phyloP scores from a whole-genome alignment of 2,329 filamentous ascomycete species.

The Fusarium coicis region DNA sequence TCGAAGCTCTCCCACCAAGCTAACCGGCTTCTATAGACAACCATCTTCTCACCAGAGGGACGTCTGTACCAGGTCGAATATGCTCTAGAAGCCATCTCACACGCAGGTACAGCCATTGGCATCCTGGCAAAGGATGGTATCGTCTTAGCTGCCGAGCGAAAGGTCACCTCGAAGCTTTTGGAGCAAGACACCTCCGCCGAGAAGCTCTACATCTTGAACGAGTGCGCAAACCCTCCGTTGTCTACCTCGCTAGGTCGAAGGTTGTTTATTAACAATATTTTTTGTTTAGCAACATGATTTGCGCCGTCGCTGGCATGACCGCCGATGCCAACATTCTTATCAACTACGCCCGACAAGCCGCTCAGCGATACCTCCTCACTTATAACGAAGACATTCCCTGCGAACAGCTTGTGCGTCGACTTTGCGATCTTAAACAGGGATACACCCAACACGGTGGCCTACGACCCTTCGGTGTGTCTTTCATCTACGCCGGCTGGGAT shows the following conservation, averaged over 20 bases:
- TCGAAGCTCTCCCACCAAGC: conserved; percentile 37
- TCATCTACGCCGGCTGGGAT: conserved; percentile 99
- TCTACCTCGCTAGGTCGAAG: neutral
- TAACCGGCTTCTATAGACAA: conserved; percentile 73
- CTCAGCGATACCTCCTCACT: conserved; percentile 96
- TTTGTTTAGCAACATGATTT: conserved; percentile 93
- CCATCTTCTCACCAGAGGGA: conserved; percentile 99
- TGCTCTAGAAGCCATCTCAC: conserved; percentile 97
- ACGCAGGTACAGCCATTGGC: conserved; percentile 95
- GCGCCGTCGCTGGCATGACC: conserved; percentile 98
- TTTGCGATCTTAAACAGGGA: conserved; percentile 98
- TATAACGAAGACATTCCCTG: conserved; percentile 99
- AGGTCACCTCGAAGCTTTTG: conserved; percentile 98
- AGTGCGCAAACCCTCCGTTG: conserved; percentile 69
- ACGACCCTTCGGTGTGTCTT: conserved; percentile 96
- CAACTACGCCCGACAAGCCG: conserved; percentile 98
- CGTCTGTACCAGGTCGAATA: conserved; percentile 99
- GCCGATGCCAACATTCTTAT: conserved; percentile 99
- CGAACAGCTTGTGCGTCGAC: conserved; percentile 94
- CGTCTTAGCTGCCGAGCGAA: conserved; percentile 95
- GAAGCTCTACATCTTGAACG: conserved; percentile 99
- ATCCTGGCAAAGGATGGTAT: conserved; percentile 99
- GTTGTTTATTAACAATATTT: conserved; percentile 8
- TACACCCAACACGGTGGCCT: conserved; percentile 99
- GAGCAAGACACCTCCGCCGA: conserved; percentile 99